Conservation (phyloP, 75 land plant genomes). For the Adiantum capillusveneris region DNA sequence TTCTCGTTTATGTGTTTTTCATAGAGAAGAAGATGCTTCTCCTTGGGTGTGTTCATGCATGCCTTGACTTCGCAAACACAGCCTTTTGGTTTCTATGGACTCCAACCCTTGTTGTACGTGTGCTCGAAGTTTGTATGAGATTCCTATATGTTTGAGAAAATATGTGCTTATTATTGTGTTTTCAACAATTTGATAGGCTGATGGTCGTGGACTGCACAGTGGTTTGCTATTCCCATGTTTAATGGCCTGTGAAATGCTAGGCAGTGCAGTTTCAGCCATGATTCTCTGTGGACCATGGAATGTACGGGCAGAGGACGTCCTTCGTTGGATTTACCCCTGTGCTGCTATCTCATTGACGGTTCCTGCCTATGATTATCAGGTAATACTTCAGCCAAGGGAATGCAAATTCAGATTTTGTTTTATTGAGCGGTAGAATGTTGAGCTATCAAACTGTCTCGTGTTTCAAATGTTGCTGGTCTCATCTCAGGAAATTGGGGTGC, state of each 20-base stretch:
- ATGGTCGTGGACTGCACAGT: constrained; percentile 77
- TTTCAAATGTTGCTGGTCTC: neutral
- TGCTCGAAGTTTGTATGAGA: neutral
- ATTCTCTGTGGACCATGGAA: constrained; percentile 39
- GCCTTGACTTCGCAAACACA: constrained; percentile 48
- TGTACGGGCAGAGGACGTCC: constrained; percentile 37
- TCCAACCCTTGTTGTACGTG: constrained; percentile 77
- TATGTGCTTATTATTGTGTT: neutral
- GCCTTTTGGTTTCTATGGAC: constrained; percentile 85
- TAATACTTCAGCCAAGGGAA: neutral
- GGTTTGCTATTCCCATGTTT: constrained; percentile 69
- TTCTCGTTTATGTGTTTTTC: neutral
- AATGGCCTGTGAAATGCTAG: constrained; percentile 74
- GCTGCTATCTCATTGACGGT: constrained; percentile 48
- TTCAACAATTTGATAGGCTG: constrained; percentile 51
- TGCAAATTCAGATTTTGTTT: no score
- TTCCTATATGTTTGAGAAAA: neutral
- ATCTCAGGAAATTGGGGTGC: constrained; percentile 70
- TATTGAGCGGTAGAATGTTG: no score
- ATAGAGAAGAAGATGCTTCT: constrained; percentile 68
- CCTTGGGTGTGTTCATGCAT: constrained; percentile 60
- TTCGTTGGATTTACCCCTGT: constrained; percentile 31
- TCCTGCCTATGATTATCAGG: constrained; percentile 96
- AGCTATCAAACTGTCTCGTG: no score
- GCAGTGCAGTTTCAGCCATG: constrained; percentile 72